phyloP scores from a whole-genome alignment of 306 rosid genomes.

The Cicer yamashitae region DNA sequence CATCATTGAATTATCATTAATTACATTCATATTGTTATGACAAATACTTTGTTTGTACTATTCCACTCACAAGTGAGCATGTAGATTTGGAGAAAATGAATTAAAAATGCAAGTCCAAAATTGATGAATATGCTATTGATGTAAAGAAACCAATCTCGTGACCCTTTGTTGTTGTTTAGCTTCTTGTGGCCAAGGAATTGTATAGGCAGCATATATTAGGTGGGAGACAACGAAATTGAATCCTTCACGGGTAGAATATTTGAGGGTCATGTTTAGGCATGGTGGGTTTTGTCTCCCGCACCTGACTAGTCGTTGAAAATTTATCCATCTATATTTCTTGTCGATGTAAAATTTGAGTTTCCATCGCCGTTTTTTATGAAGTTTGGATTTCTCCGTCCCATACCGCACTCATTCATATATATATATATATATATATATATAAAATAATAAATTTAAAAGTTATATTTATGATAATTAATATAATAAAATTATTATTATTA shows the following conservation, averaged over 20 bases:
- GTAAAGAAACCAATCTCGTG: slow-evolving; percentile 59
- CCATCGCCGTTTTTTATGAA: too few relatives aligned
- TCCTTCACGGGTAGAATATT: slow-evolving; percentile 62
- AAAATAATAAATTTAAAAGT: too few relatives aligned
- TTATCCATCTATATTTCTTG: too few relatives aligned
- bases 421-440: too few relatives aligned
- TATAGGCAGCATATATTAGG: slow-evolving; percentile 48
- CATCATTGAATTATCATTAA: slow-evolving; percentile 34
- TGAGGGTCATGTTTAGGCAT: too few relatives aligned
- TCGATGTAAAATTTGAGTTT: too few relatives aligned
- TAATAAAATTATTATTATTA: too few relatives aligned
- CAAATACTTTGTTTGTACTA: slow-evolving; percentile 32
- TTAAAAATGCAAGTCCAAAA: slow-evolving; percentile 18
- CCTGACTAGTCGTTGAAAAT: too few relatives aligned
- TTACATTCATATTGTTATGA: slow-evolving; percentile 13
- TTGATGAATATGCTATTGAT: slow-evolving; percentile 47
- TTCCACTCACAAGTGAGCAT: slow-evolving; percentile 29
- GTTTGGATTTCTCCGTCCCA: too few relatives aligned
- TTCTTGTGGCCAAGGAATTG: slow-evolving; percentile 55
- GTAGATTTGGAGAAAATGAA: slow-evolving; percentile 28
- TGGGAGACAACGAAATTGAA: slow-evolving; percentile 52
- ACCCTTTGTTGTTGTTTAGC: slow-evolving; percentile 73
- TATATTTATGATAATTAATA: too few relatives aligned
- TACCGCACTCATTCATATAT: too few relatives aligned
- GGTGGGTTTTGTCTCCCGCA: too few relatives aligned